Evolutionary conservation across 805 yeast genomes (phyloP), one percentile per base, ranked within the genome.

Genomic region (Lachancea dasiensis): DNA sequence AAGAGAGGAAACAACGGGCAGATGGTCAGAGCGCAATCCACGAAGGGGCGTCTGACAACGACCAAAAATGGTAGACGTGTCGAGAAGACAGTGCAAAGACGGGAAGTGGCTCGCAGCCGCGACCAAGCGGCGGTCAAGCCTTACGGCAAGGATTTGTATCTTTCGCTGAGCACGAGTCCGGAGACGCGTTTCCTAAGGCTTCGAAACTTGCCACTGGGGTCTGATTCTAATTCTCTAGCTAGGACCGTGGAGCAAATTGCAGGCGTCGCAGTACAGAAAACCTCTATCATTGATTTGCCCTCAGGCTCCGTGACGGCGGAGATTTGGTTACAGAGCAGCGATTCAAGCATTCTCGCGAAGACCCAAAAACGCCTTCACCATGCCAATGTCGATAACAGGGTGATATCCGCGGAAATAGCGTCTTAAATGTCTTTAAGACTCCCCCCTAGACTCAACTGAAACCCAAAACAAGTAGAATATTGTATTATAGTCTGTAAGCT

Each of bases 381-480:
- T 5, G 70, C 69, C 1, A 42, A 58, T n/a, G 75, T 76, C 9
- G 77, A 74, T 48, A 75, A 75, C 10, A 54, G 70, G 34, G 56
- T 57, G 2, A 43, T 72, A 7, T 50, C 51, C 27, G 69, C 64
- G 1, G 52, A 49, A 15, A 54, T 68, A 11, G 51, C 53, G 3
- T 43, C 54, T 3, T 11, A 27, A n/a, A 26, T 20, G 21, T 15
- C 11, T 26, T 26, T 10, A 7, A 22, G 24, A 26, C 13, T 6
- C 6, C 19, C 20, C n/a, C 31, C 31, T 7, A 28, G 7, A 28
- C 11, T 6, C 8, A 7, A 28, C 14, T 6, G 14, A 7, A 7
- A 7, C 14, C 9, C 6, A 9, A 8, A n/a, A 10, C 27, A 29
- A 15, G 29, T 28, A 22, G 30, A 32, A 19, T 28, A 14, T 8